Base-by-base conservation (phyloP, 2,329 filamentous ascomycete species). In the Botrytis hyacinthi region DNA sequence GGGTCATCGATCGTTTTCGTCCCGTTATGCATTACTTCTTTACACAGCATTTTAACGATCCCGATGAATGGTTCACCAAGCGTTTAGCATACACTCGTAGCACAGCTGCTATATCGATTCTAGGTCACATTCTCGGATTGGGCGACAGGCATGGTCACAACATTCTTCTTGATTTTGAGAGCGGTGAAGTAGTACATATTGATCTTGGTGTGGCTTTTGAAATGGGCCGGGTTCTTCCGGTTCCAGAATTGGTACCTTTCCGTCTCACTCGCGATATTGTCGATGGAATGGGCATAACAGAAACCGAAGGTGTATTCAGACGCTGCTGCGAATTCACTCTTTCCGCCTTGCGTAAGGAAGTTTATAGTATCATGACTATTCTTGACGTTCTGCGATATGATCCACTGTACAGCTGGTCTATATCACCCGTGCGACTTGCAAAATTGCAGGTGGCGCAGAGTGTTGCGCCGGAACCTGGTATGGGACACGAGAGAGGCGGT, bases 241-340 rank as follows among this genome's bases (percentile, higher is more conserved):
- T 99, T 0, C 97, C 96, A 0, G 97, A 99, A 84, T 89, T 97
- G 4, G 96, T 99, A 0, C 97, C 96, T 0, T 99, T 99, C 86
- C 90, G 96, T 0, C 85, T 99, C 71, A 98, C 96, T 16, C 89
- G 96, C 71, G 96, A 99, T 79, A 91, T 99, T 71, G 93, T 98
- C 8, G 97, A 99, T 80, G 97, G 94, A 40, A 98, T 99, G 93
- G 96, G 96, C 42, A 92, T 97, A 77, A 97, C 93, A 4, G 94
- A 93, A 79, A 97, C 95, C 0, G 97, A 99, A 82, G 96, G 96
- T 5, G 94, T 98, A 0, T 99, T 98, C 84, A 90, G 96, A 12
- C 90, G 97, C n/a, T 98, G 95, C 83, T 99, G 96, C 82, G 97
- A 99, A 81, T 98, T 98, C 81, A 98, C 95, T 0, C 89, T 99